Percentiles rank a stretch among this genome's conserved stretches.
Evolutionary conservation across 1,284 basidiomycete species (phyloP).

Genomic region (Cryptococcus deneoformans): DNA sequence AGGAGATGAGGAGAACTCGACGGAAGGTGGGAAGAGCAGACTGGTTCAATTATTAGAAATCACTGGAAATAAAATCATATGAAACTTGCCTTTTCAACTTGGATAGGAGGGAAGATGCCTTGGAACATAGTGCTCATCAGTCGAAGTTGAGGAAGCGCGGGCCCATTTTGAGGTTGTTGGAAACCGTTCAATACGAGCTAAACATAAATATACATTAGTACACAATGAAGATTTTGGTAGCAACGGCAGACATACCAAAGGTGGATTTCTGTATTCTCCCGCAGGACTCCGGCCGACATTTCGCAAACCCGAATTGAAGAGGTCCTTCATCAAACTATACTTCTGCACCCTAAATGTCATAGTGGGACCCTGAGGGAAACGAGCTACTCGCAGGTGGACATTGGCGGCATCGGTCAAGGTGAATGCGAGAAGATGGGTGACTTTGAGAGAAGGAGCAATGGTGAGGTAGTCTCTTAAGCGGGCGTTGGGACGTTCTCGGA

Average conservation of each 20-base stretch:
- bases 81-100: conserved; percentile 53
- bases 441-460: conserved; percentile 86
- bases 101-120: conserved; percentile 55
- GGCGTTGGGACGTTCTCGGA: conserved; percentile 85
- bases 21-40: conserved; percentile 81
- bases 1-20: conserved; percentile 88
- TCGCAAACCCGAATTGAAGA: conserved; percentile 42
- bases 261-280: conserved; percentile 50
- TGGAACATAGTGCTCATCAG: conserved; percentile 56
- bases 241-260: conserved; percentile 31
- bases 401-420: conserved; percentile 82
- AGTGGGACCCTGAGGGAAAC: conserved; percentile 89
- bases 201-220: not conserved
- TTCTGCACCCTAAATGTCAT: conserved; percentile 90
- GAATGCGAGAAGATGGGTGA: conserved; percentile 92
- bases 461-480: conserved; percentile 92
- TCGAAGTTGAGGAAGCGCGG: conserved; percentile 50
- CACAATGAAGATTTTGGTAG: not conserved
- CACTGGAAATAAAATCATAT: not conserved
- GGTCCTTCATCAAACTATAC: conserved; percentile 77
- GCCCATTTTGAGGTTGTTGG: conserved; percentile 50
- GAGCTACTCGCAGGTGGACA: conserved; percentile 72
- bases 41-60: conserved; percentile 50
- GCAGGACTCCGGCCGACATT: conserved; percentile 48
- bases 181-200: conserved; percentile 54